Evolutionary conservation across 2,329 filamentous ascomycete species (phyloP), one percentile per base, ranked within the genome.

Genomic region (Metarhizium brunneum): DNA sequence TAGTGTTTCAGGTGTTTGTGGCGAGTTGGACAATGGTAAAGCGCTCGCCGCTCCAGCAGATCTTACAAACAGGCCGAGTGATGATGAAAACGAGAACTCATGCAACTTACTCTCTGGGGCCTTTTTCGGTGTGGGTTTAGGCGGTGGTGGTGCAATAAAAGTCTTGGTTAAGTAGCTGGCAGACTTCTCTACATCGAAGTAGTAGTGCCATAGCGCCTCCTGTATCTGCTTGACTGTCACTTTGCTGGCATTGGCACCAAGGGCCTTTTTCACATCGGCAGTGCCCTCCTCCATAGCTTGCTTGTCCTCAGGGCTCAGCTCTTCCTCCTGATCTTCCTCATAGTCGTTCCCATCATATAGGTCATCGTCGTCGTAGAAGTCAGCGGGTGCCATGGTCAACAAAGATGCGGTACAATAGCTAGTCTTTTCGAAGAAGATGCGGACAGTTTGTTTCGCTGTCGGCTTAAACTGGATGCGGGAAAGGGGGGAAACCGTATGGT

Each of bases 151-250:
- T 7, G 73, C 70, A 61, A 82, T 73, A 60, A 75, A 81, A 36
- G 77, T 85, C 78, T 85, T 87, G 59, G 84, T 81, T 56, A 99
- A 72, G 66, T 95, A 96, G 56, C 81, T 78, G 42, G 95, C 86
- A 1, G 90, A 84, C 71, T 96, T 96, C 56, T 85, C 87, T 35
- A 96, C 78, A 64, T 99, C 92, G 68, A 92, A 97, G 69, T 92
- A 97, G 71, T 96, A 96, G 71, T 99, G 84, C 90, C 91, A 97
- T 16, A 99, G 72, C 0, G 92, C 82, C 58, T 97, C 92, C 68
- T 95, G 84, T 59, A 96, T 92, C 66, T 96, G 87, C 42, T 66
- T 69, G 49, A 69, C 73, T 40, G 77, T 80, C 63, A 86, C 77
- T 58, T 81, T 83, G 60, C 73, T 73, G 36, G 78, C 75, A 58